phyloP scores from a whole-genome alignment of 2,329 filamentous ascomycete genomes.

The Fusarium aywerte region DNA sequence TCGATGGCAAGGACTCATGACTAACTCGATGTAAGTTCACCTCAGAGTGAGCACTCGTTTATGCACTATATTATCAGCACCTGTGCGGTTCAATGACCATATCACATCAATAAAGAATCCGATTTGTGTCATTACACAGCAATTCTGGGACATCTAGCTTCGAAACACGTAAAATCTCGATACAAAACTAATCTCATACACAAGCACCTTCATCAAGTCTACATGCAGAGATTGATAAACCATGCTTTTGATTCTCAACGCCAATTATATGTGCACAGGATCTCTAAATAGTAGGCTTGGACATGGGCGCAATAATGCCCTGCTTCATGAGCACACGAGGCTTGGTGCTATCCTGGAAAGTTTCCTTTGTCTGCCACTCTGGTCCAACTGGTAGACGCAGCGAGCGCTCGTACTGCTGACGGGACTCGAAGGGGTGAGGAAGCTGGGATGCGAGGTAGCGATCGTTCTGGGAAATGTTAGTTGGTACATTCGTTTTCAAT shows the following conservation, averaged over 20 bases:
- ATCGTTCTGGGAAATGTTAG: constrained; percentile 67
- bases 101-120: no score
- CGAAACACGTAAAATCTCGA: background rate
- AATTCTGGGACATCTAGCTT: background rate
- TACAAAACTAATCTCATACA: background rate
- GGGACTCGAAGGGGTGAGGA: constrained; percentile 89
- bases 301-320: constrained; percentile 88
- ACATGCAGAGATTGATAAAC: background rate
- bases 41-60: no score
- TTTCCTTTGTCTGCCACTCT: constrained; percentile 97
- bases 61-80: no score
- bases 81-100: no score
- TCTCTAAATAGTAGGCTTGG: constrained; percentile 69
- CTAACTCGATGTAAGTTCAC: background rate
- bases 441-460: constrained; percentile 87
- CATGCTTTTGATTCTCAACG: constrained; percentile 33
- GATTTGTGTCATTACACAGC: background rate
- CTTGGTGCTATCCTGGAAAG: constrained; percentile 89
- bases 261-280: constrained; percentile 10
- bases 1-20: background rate
- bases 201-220: background rate
- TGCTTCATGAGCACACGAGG: constrained; percentile 91
- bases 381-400: constrained; percentile 87
- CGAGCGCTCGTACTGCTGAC: constrained; percentile 89
- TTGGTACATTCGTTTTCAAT: background rate